Evolutionary conservation across 495 filamentous ascomycete genomes (phyloP), one percentile per base, ranked within the genome.

Genomic region (Sabuloglossum arenarium): DNA sequence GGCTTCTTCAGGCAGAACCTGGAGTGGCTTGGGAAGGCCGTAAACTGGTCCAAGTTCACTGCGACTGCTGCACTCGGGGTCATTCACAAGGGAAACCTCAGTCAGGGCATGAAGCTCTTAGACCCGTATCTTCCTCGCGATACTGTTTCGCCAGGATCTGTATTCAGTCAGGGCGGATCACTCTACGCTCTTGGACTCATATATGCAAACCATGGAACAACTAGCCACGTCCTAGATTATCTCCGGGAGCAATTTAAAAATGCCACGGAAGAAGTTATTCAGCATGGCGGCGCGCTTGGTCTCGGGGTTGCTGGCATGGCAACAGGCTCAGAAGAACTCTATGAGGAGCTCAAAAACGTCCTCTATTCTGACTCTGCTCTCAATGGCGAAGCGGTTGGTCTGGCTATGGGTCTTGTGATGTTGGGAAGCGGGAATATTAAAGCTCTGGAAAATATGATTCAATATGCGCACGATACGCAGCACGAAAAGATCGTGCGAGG

Each of bases 11-110:
- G 93, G 1, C 88, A 96, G 60, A 99, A 97, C 59, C 69, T 99
- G 28, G 93, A 99, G 53, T 99, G 93, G 93, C 76, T 99, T 9
- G 87, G 89, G 31, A 99, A 97, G 71, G 93, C 93, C 46, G 86
- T 97, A 16, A 99, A 99, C 71, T 99, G 93, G 93, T 96, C 91
- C 56, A 99, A 99, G 64, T 99, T 99, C 66, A 94, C 93, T 0
- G 93, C 93, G 6, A 99, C 93, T 11, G 93, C 93, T 51, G 90
- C 93, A 6, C 72, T 99, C 28, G 93, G 93, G 65, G 91, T 96
- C 30, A 96, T 99, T 56, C 93, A 99, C 68, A 80, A 85, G 21
- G 93, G 93, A 47, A 97, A 99, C 64, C 69, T 97, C 43, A 84
- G 81, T 24, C 89, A 97, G 65, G 89, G 89, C 3, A 82, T 85